Evolutionary conservation across 768 basidiomycete genomes (phyloP), one percentile per base, ranked within the genome.

Genomic region (Botryobasidium botryosum): DNA sequence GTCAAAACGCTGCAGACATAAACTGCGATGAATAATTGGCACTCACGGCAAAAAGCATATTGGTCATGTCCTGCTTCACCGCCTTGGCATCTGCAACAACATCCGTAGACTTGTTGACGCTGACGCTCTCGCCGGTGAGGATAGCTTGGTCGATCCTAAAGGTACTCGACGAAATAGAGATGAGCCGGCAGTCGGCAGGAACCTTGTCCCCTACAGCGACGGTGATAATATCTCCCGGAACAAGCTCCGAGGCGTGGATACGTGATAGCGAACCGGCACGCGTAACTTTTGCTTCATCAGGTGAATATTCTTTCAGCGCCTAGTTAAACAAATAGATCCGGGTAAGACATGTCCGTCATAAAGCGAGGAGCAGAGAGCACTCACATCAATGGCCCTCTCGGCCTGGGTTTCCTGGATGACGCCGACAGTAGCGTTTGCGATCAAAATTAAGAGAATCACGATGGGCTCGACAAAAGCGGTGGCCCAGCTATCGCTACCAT

Each of bases 61-160:
- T 97, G 46, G 71, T 77, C 91, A 92, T 92, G 55, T 99, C 92
- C 62, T 97, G 92, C 63, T 92, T 94, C 47, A 97, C 92, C 5
- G 91, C 92, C 52, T 67, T 71, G 28, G 54, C 39, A 55, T 96
- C 92, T 7, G 64, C 52, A 37, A 99, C 78, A 25, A 69, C 63
- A 6, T 73, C 74, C 5, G 72, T 57, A 17, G 66, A 72, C 64
- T 99, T 99, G 66, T 75, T 74, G 33, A 96, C 91, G 51, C 84
- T 87, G 47, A 68, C 69, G 53, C 82, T 86, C 64, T 99, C 92
- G 21, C 92, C 92, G 2, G 92, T 99, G 42, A 99, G 71, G 56
- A 97, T 84, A 26, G 92, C 91, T 62, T 99, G 92, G 61, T 97
- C 92, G 43, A 96, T 68, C 42, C 90, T 73, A 64, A 97, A 94